Conservation (phyloP, 352 stramenopile species). For the Phytopythium mirpurense region DNA sequence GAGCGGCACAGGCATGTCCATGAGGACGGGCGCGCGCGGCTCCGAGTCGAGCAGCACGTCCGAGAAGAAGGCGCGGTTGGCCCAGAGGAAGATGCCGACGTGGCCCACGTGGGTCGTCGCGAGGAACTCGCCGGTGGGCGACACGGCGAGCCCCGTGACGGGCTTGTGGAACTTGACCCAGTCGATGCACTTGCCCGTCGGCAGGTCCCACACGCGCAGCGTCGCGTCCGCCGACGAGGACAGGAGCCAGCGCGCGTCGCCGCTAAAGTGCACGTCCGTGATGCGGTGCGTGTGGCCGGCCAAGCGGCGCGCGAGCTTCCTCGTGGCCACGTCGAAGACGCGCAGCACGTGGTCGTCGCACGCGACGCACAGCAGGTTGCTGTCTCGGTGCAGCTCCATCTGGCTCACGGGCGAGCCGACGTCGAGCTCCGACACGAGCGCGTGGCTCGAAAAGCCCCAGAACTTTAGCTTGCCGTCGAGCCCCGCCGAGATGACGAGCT, state of each 20-base stretch:
- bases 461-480: conserved; percentile 89
- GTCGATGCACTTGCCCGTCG: conserved; percentile 93
- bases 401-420: conserved; percentile 74
- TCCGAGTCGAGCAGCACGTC: conserved; percentile 82
- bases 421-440: conserved; percentile 58
- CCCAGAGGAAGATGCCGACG: conserved; percentile 94
- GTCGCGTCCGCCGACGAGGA: conserved; percentile 84
- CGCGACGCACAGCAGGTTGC: conserved; percentile 82
- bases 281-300: conserved; percentile 76
- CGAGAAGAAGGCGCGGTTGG: conserved; percentile 92
- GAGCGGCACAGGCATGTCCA: conserved; percentile 90
- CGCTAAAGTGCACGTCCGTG: conserved; percentile 87
- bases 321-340: conserved; percentile 82
- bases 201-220: conserved; percentile 92
- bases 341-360: conserved; percentile 87
- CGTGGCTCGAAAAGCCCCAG: conserved; percentile 86
- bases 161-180: conserved; percentile 92
- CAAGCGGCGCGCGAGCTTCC: conserved; percentile 87
- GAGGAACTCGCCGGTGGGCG: conserved; percentile 94
- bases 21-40: conserved; percentile 66
- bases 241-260: conserved; percentile 87
- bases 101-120: conserved; percentile 91
- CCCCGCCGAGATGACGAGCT: conserved; percentile 70
- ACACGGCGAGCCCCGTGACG: conserved; percentile 90
- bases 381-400: conserved; percentile 82